Percentiles rank a stretch among this genome's conserved stretches.
These are phyloP conservation scores for Carex pumila DNA, from an alignment of 176 grass and related monocot species.

Conservation along the genomic window DNA sequence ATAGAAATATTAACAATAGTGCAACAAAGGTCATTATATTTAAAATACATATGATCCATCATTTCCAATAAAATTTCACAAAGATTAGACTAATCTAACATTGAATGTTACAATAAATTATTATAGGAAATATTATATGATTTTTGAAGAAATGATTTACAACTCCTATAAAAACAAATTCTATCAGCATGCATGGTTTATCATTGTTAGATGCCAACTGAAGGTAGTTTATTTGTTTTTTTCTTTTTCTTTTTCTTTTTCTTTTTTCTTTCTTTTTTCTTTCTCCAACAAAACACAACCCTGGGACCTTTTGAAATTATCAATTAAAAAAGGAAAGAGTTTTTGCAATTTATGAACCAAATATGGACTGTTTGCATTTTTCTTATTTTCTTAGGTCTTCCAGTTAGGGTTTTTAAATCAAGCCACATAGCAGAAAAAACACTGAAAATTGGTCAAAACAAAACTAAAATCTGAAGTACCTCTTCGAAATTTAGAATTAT, in stretches of 20 bases:
- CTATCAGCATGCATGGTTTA: neutral
- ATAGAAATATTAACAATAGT: neutral
- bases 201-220: neutral
- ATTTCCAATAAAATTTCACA: neutral
- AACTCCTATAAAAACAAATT: neutral
- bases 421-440: neutral
- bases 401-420: neutral
- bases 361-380: neutral
- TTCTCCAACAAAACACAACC: neutral
- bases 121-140: neutral
- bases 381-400: neutral
- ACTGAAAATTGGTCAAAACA: neutral
- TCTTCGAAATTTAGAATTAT: constrained; percentile 32
- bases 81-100: neutral
- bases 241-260: no score
- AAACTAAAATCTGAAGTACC: constrained; percentile 3
- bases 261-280: no score
- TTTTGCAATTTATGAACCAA: neutral
- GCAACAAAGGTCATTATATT: neutral
- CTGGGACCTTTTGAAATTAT: neutral
- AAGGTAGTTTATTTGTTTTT: no score
- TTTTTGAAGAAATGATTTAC: neutral
- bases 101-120: neutral
- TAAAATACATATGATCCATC: neutral
- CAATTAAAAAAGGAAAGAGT: neutral